These are phyloP conservation scores for Hericium rajendrae DNA, from an alignment of 768 basidiomycete species.

Conservation along the genomic window DNA sequence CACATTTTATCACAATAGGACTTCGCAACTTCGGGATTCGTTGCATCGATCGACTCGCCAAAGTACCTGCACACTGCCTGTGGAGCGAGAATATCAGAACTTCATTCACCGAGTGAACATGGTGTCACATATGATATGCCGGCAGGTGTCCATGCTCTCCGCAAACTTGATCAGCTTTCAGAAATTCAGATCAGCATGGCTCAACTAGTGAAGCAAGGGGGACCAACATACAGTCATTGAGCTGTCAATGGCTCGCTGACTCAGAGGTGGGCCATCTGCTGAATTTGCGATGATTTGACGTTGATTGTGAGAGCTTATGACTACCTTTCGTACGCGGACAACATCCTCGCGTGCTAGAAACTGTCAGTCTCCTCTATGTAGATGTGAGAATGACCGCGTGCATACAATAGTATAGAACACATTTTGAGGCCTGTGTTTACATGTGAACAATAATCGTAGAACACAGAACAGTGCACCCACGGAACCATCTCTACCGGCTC, in stretches of 20 bases:
- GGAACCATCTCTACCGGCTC: slow-evolving; percentile 70
- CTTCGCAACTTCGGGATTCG: slow-evolving; percentile 33
- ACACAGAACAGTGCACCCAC: slow-evolving; percentile 15
- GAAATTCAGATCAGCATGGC: slow-evolving; percentile 12
- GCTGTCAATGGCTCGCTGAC: slow-evolving; percentile 59
- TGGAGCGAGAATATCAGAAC: not conserved
- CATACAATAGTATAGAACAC: slow-evolving; percentile 76
- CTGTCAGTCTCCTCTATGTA: too few species aligned
- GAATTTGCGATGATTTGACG: slow-evolving; percentile 34
- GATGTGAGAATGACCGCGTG: not conserved
- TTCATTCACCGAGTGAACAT: not conserved
- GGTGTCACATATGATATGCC: slow-evolving; percentile 53
- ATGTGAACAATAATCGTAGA: not conserved
- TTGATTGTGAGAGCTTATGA: slow-evolving; percentile 35
- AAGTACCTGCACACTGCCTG: slow-evolving; percentile 77
- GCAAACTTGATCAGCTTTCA: slow-evolving; percentile 42
- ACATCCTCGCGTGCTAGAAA: slow-evolving; percentile 67
- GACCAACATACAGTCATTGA: slow-evolving; percentile 23
- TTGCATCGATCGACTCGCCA: slow-evolving; percentile 53
- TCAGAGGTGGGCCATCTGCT: slow-evolving; percentile 45
- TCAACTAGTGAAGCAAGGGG: too few species aligned
- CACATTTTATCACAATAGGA: slow-evolving; percentile 70
- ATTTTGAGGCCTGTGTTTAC: slow-evolving; percentile 56
- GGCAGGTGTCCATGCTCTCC: slow-evolving; percentile 49
- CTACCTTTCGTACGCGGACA: slow-evolving; percentile 41